Evolutionary conservation across 1,284 basidiomycete species (phyloP).

Genomic region (Rhodotorula sp.): DNA sequence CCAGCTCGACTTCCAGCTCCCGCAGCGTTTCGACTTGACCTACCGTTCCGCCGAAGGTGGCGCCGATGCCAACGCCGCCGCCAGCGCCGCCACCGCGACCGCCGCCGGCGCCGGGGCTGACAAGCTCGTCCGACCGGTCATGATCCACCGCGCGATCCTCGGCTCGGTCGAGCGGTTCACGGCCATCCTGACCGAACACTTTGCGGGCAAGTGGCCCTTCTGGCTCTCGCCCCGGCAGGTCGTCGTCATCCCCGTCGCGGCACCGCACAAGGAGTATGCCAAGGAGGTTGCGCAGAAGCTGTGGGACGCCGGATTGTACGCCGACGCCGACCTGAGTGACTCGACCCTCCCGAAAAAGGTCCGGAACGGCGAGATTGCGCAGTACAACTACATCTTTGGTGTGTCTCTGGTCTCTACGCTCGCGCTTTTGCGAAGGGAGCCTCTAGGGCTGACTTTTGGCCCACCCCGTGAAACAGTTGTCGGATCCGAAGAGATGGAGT

Average conservation of each 20-base stretch:
- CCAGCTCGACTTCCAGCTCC: conserved; percentile 98
- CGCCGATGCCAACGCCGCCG: conserved; percentile 49
- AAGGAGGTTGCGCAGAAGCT: conserved; percentile 70
- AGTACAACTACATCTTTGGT: conserved; percentile 98
- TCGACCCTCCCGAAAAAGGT: conserved; percentile 98
- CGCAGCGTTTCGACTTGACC: conserved; percentile 93
- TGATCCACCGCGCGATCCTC: conserved; percentile 96
- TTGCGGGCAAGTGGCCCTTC: conserved; percentile 98
- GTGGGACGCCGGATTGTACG: conserved; percentile 70
- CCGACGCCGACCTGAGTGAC: conserved; percentile 87
- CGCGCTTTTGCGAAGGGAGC: conserved; percentile 5
- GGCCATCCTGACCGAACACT: conserved; percentile 95
- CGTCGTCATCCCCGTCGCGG: conserved; percentile 88
- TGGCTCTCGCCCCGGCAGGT: conserved; percentile 96
- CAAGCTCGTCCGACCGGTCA: conserved; percentile 77
- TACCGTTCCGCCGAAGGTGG: conserved; percentile 68
- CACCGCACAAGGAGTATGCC: conserved; percentile 86
- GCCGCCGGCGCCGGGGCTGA: neutral
- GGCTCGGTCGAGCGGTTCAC: conserved; percentile 95
- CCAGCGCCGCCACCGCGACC: conserved; percentile 49
- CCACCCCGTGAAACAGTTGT: conserved; percentile 63
- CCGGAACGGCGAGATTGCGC: conserved; percentile 59
- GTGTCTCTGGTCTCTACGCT: conserved; percentile 43
- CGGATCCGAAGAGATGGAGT: conserved; percentile 84
- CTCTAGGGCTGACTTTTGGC: neutral